These are phyloP conservation scores for Vicia sativa DNA, from an alignment of 306 rosid species.

Conservation along the genomic window DNA sequence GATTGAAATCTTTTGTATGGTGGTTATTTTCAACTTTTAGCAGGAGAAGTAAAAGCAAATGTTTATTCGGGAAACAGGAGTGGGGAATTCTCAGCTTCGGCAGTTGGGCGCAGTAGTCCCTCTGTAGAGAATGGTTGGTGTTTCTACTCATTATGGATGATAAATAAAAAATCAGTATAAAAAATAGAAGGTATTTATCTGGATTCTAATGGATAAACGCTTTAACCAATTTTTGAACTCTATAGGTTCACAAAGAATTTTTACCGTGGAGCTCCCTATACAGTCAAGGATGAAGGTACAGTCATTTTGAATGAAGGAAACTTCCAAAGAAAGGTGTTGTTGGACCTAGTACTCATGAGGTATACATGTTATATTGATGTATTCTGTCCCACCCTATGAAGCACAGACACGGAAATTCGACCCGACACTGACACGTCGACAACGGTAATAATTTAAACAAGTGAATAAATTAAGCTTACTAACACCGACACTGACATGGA, in stretches of 20 bases:
- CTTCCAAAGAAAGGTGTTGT: slow-evolving; percentile 67
- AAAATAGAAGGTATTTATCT: slow-evolving; percentile 1
- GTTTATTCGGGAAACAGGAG: slow-evolving; percentile 50
- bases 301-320: slow-evolving; percentile 65
- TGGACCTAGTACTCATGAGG: slow-evolving; percentile 77
- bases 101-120: slow-evolving; percentile 56
- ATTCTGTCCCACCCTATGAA: background rate
- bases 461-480: no score
- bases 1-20: slow-evolving; percentile 31
- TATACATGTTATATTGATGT: slow-evolving; percentile 41
- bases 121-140: slow-evolving; percentile 61
- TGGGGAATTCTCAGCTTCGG: slow-evolving; percentile 53
- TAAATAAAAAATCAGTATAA: background rate
- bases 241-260: slow-evolving; percentile 68
- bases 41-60: slow-evolving; percentile 57
- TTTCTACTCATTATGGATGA: slow-evolving; percentile 29
- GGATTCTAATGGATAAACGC: slow-evolving; percentile 24
- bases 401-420: no score
- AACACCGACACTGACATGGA: no score
- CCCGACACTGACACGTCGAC: no score
- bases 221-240: slow-evolving; percentile 27
- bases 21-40: slow-evolving; percentile 37
- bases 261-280: slow-evolving; percentile 62
- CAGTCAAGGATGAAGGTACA: slow-evolving; percentile 66
- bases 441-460: no score